Conservation (phyloP, 495 filamentous ascomycete species). For the Apiosordaria backusii region DNA sequence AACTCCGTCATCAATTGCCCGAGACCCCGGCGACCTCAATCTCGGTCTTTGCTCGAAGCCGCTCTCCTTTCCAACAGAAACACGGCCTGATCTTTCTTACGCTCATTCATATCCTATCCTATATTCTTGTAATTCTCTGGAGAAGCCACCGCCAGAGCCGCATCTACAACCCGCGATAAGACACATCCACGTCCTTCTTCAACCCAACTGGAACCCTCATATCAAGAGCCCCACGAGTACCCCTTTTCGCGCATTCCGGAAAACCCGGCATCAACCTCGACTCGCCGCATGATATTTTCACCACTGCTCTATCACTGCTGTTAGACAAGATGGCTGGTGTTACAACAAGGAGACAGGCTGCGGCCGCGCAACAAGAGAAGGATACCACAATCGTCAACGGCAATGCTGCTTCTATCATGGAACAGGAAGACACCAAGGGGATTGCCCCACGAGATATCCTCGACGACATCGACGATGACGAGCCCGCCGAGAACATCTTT, state of each 20-base stretch:
- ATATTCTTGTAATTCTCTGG: neutral
- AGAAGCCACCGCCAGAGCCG: neutral
- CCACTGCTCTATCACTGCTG: neutral
- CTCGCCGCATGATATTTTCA: neutral
- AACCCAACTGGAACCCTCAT: neutral
- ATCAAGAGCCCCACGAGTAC: neutral
- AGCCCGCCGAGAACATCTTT: constrained; percentile 78
- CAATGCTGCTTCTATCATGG: neutral
- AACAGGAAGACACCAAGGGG: too few species aligned
- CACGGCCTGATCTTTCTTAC: neutral
- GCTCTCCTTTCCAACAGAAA: neutral
- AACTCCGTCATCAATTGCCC: constrained; percentile 9
- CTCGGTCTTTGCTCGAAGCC: neutral
- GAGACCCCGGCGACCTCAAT: constrained; percentile 4
- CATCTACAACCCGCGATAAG: neutral
- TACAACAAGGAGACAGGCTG: constrained; percentile 26
- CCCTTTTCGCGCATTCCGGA: neutral
- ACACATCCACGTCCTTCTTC: neutral
- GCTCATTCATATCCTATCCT: neutral
- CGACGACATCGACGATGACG: constrained; percentile 18
- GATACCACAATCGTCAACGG: neutral
- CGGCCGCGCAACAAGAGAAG: constrained; percentile 11
- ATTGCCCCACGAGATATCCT: neutral
- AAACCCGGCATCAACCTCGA: neutral
- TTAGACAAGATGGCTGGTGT: constrained; percentile 27